phyloP scores from a whole-genome alignment of 202 grass and related monocot species.

The Dendrocalamus latiflorus region DNA sequence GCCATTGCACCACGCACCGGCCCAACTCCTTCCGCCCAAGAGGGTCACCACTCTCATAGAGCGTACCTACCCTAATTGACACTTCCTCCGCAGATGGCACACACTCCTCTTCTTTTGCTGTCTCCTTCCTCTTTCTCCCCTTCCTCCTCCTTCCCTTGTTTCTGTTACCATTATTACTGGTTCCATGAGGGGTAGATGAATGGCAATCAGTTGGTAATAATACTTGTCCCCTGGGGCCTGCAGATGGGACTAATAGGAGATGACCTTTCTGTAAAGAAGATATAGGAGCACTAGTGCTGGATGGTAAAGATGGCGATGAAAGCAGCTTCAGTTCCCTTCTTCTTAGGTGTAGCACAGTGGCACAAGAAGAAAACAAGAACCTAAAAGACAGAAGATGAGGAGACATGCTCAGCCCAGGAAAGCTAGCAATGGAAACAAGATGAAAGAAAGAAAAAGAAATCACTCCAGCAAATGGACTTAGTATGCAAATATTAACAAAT shows the following conservation, averaged over 20 bases:
- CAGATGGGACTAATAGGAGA: constrained; percentile 31
- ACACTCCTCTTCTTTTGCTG: constrained; percentile 21
- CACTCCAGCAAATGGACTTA: constrained; percentile 5
- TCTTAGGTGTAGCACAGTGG: background rate
- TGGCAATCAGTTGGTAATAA: background rate
- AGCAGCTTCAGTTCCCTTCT: constrained; percentile 33
- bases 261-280: constrained; percentile 13
- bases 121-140: constrained; percentile 19
- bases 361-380: constrained; percentile 26
- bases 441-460: background rate
- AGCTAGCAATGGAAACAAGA: constrained; percentile 9
- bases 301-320: background rate
- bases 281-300: background rate
- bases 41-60: constrained; percentile 71
- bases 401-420: constrained; percentile 26
- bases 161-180: background rate
- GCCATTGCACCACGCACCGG: constrained; percentile 61
- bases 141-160: constrained; percentile 34
- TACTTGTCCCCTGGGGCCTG: constrained; percentile 5
- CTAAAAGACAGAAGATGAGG: constrained; percentile 28
- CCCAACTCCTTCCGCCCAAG: constrained; percentile 75
- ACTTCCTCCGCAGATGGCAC: constrained; percentile 49
- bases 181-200: background rate
- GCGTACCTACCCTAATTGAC: constrained; percentile 36
- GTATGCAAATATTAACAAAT: constrained; percentile 7